Evolutionary conservation across 352 stramenopile species (phyloP).

Genomic region (Pythium angustatum): DNA sequence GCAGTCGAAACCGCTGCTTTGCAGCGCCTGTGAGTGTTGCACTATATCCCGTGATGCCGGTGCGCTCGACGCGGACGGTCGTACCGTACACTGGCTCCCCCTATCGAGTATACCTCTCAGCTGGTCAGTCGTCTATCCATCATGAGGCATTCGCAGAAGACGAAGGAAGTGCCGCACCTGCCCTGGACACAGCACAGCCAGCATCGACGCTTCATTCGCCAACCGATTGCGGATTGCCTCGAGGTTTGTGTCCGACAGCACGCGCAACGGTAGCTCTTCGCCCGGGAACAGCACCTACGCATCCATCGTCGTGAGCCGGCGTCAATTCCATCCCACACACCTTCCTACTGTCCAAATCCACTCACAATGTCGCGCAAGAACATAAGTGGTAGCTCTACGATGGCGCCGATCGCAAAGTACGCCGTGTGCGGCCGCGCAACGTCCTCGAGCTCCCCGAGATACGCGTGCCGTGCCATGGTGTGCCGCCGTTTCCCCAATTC

Average conservation of each 20-base stretch:
- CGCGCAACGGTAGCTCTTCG: slow-evolving; percentile 70
- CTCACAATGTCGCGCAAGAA: slow-evolving; percentile 75
- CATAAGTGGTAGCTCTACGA: slow-evolving; percentile 68
- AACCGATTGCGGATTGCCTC: slow-evolving; percentile 49
- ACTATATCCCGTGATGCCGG: slow-evolving; percentile 43
- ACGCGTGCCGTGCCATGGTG: slow-evolving; percentile 54
- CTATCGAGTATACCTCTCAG: background rate
- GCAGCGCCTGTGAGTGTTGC: slow-evolving; percentile 59
- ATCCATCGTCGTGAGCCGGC: background rate
- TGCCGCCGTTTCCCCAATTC: background rate
- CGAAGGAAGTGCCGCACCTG: no score
- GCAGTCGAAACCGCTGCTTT: slow-evolving; percentile 68
- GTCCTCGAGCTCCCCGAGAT: slow-evolving; percentile 69
- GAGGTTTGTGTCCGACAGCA: slow-evolving; percentile 64
- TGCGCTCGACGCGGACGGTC: slow-evolving; percentile 72
- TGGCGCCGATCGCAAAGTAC: slow-evolving; percentile 47
- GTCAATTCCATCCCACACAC: background rate
- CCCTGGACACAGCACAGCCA: slow-evolving; percentile 60
- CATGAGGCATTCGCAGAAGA: no score
- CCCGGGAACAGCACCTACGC: slow-evolving; percentile 81
- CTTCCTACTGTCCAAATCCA: background rate
- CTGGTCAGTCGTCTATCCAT: no score
- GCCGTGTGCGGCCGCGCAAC: slow-evolving; percentile 51
- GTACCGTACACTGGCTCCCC: slow-evolving; percentile 49
- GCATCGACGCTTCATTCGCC: slow-evolving; percentile 42